phyloP scores from a whole-genome alignment of 495 filamentous ascomycete genomes.

The Aspergillus campestris region DNA sequence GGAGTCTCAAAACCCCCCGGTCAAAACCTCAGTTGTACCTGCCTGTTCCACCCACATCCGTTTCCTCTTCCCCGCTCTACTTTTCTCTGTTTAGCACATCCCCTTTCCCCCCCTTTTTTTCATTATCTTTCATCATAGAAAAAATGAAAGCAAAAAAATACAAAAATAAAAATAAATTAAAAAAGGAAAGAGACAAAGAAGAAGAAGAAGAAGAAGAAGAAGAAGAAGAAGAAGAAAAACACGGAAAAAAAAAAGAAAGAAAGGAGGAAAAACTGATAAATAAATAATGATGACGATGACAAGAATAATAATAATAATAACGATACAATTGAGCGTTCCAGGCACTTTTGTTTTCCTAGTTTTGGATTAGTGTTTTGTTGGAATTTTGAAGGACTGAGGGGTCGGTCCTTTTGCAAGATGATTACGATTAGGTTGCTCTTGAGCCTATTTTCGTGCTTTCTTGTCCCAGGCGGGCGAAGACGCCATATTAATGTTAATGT shows the following conservation, averaged over 20 bases:
- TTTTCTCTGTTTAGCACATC: neutral
- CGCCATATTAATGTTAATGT: conserved; percentile 5
- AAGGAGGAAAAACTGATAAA: neutral
- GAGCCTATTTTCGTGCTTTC: conserved; percentile 3
- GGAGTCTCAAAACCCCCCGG: conserved; percentile 1
- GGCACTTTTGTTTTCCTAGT: no score
- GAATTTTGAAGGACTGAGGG: no score
- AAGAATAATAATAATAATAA: no score
- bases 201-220: neutral
- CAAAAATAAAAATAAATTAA: no score
- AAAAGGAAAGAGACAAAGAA: neutral
- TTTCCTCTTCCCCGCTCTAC: conserved; percentile 11
- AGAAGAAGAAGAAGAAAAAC: neutral
- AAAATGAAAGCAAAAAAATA: neutral
- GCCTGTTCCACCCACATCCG: conserved; percentile 5
- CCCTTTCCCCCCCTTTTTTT: neutral
- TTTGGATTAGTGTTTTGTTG: no score
- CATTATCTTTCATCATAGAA: neutral
- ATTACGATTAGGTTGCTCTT: neutral
- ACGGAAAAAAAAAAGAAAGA: neutral
- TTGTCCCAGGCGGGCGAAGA: conserved; percentile 11
- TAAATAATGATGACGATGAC: no score
- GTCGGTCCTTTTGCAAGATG: no score
- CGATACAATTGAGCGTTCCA: no score
- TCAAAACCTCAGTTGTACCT: conserved; percentile 4